Conservation (phyloP, 257 asterid species). For the Gentiana macrophylla region DNA sequence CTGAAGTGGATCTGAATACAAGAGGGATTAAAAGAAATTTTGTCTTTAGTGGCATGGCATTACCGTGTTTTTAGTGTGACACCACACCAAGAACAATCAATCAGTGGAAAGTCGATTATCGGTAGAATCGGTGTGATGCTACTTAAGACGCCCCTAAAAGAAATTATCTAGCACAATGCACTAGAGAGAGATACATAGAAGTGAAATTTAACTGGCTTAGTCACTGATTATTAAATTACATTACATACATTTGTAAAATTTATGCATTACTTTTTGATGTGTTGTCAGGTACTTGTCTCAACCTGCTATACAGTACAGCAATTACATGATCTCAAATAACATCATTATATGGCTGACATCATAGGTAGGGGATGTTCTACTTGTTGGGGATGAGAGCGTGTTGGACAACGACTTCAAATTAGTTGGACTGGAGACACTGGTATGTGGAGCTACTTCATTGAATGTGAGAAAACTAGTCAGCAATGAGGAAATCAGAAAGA, state of each 20-base stretch:
- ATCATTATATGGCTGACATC: background rate
- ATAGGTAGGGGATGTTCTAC: slow-evolving; percentile 62
- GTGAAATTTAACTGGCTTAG: too few species aligned
- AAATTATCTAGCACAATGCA: too few species aligned
- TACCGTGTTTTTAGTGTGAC: background rate
- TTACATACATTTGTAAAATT: background rate
- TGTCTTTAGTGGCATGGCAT: background rate
- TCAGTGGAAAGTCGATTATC: too few species aligned
- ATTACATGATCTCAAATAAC: slow-evolving; percentile 1
- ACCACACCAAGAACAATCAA: too few species aligned
- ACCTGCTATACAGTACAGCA: background rate
- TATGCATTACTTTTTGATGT: background rate
- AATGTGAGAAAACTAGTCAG: background rate
- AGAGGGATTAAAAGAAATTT: background rate
- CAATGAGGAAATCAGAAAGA: too few species aligned
- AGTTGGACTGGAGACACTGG: slow-evolving; percentile 53
- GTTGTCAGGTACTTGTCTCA: slow-evolving; percentile 1
- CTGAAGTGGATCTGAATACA: too few species aligned
- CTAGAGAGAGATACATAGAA: too few species aligned
- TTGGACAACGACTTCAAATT: slow-evolving; percentile 38
- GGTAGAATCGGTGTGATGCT: too few species aligned
- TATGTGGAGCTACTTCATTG: slow-evolving; percentile 12
- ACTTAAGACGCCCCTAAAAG: too few species aligned
- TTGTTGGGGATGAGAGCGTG: slow-evolving; percentile 42
- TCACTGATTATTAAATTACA: too few species aligned